These are phyloP conservation scores for Sporisorium sorghi DNA, from an alignment of 1,284 basidiomycete species.

Conservation along the genomic window DNA sequence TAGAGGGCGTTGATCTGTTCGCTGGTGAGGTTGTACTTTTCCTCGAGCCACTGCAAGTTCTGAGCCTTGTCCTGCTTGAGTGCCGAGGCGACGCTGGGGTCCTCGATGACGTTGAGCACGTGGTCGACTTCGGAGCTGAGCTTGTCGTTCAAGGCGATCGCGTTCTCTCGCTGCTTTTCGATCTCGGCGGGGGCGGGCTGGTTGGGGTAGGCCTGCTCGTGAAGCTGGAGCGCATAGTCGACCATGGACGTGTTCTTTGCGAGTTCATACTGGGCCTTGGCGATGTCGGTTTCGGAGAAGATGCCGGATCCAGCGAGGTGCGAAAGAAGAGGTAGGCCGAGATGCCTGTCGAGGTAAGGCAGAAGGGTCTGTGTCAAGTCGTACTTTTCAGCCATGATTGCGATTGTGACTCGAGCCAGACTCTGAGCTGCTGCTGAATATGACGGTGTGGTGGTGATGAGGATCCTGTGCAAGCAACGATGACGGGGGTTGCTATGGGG, in stretches of 20 bases:
- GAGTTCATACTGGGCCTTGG: slow-evolving; percentile 92
- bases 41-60: slow-evolving; percentile 92
- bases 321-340: slow-evolving; percentile 89
- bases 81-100: slow-evolving; percentile 85
- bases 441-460: neutral
- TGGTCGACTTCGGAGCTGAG: slow-evolving; percentile 89
- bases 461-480: slow-evolving; percentile 35
- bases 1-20: slow-evolving; percentile 96
- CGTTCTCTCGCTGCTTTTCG: slow-evolving; percentile 73
- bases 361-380: slow-evolving; percentile 77
- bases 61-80: slow-evolving; percentile 95
- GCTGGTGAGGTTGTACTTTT: slow-evolving; percentile 90
- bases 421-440: neutral
- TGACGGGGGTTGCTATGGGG: slow-evolving; percentile 33
- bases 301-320: slow-evolving; percentile 79
- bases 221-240: slow-evolving; percentile 76
- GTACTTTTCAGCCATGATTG: slow-evolving; percentile 71
- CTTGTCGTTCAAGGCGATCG: slow-evolving; percentile 83
- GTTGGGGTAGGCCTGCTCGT: slow-evolving; percentile 80
- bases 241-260: slow-evolving; percentile 79
- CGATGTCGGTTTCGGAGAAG: slow-evolving; percentile 81
- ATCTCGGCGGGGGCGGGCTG: slow-evolving; percentile 69
- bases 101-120: slow-evolving; percentile 94
- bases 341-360: slow-evolving; percentile 91
- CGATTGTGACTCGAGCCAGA: slow-evolving; percentile 8